These are phyloP conservation scores for Trypanosoma rangeli DNA, from an alignment of 208 protist species.

Conservation along the genomic window DNA sequence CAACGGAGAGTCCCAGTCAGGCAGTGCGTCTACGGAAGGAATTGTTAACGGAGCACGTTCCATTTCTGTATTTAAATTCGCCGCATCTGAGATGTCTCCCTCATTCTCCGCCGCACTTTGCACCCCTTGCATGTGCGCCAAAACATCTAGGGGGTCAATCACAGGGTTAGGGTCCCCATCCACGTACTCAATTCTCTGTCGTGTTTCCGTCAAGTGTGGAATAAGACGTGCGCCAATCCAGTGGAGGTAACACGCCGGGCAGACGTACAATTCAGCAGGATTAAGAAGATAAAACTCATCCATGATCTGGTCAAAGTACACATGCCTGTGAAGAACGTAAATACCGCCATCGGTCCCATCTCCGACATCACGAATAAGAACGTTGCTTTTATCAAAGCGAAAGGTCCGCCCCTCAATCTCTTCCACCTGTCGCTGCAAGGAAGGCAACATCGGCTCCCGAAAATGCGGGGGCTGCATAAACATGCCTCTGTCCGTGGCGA, in stretches of 20 bases:
- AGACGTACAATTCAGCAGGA: slow-evolving; percentile 77
- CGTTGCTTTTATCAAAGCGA: slow-evolving; percentile 51
- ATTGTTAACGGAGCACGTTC: slow-evolving; percentile 14
- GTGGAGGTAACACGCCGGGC: slow-evolving; percentile 78
- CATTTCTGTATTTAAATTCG: slow-evolving; percentile 1
- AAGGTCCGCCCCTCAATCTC: slow-evolving; percentile 68
- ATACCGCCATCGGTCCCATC: slow-evolving; percentile 22
- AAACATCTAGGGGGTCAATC: slow-evolving; percentile 74
- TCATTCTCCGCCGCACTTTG: neutral
- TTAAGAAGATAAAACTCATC: slow-evolving; percentile 84
- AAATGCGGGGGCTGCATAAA: slow-evolving; percentile 91
- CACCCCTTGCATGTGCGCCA: slow-evolving; percentile 53
- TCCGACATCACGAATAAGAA: slow-evolving; percentile 16
- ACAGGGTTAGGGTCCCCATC: slow-evolving; percentile 36
- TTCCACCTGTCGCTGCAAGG: slow-evolving; percentile 47
- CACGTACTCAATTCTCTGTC: slow-evolving; percentile 34
- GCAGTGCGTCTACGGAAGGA: slow-evolving; percentile 2
- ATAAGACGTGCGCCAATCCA: slow-evolving; percentile 66
- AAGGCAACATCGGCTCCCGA: slow-evolving; percentile 65
- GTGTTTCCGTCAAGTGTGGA: slow-evolving; percentile 24
- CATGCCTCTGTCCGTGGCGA: slow-evolving; percentile 70
- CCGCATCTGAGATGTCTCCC: slow-evolving; percentile 4
- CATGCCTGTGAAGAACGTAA: slow-evolving; percentile 61
- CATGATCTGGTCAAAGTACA: slow-evolving; percentile 88
- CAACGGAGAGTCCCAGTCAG: slow-evolving; percentile 42